Percentiles rank a stretch among this genome's conserved stretches.
phyloP scores from a whole-genome alignment of 441 rosid genomes.

The Gossypium lobatum region DNA sequence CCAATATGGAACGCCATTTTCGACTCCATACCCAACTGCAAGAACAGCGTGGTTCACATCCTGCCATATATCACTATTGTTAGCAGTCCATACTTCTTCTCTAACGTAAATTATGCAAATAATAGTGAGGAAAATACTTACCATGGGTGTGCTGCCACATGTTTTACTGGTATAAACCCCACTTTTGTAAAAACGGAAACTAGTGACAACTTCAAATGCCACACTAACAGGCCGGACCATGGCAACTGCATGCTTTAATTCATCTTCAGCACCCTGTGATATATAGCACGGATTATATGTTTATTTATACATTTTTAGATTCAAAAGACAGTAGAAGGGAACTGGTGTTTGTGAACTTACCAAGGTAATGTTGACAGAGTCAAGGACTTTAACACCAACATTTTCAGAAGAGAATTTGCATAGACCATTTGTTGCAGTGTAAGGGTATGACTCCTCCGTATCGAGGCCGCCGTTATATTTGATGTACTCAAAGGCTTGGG shows the following conservation, averaged over 20 bases:
- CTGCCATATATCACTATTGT: conserved; percentile 29
- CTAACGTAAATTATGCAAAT: too few relatives aligned
- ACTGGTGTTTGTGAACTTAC: conserved; percentile 31
- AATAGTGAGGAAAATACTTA: conserved; percentile 26
- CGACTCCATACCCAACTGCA: conserved; percentile 92
- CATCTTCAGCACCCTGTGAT: conserved; percentile 84
- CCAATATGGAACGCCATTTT: conserved; percentile 75
- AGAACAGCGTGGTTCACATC: conserved; percentile 94
- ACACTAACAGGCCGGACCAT: conserved; percentile 79
- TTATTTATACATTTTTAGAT: neutral
- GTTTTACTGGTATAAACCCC: conserved; percentile 70
- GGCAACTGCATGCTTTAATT: conserved; percentile 83
- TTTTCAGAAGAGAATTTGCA: conserved; percentile 80
- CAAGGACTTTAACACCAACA: conserved; percentile 57
- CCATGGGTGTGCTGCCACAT: conserved; percentile 77
- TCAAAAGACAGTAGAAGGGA: neutral
- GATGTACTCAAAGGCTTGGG: conserved; percentile 92
- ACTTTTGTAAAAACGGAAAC: conserved; percentile 62
- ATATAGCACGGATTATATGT: neutral
- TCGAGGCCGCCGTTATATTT: conserved; percentile 91
- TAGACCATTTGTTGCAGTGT: conserved; percentile 43
- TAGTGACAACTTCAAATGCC: conserved; percentile 65
- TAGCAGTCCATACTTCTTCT: neutral
- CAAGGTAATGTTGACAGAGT: conserved; percentile 78
- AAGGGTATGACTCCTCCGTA: conserved; percentile 84